A percentile compares a stretch with the other conserved stretches of the same genome.
phyloP scores from a whole-genome alignment of 441 rosid species.

The Pelargonium australe region DNA sequence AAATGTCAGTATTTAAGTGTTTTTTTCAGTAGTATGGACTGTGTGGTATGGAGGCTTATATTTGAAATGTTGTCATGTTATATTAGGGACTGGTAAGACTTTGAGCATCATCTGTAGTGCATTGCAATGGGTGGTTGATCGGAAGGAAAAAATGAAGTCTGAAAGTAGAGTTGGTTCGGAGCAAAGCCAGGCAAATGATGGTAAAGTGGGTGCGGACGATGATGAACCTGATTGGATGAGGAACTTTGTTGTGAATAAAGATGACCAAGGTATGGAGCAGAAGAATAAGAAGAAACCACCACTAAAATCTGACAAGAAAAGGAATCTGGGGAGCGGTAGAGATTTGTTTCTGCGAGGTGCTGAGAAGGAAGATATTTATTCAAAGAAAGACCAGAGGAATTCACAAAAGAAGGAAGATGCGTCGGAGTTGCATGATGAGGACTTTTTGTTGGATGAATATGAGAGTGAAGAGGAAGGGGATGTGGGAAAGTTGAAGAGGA shows the following conservation, averaged over 20 bases:
- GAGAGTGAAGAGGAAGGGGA: conserved; percentile 63
- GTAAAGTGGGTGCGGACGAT: conserved; percentile 25
- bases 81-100: conserved; percentile 85
- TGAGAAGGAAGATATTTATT: conserved; percentile 22
- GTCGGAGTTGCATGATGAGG: conserved; percentile 40
- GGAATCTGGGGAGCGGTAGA: conserved; percentile 21
- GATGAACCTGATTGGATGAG: conserved; percentile 88
- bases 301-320: conserved; percentile 29
- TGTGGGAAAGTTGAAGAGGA: conserved; percentile 47
- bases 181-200: conserved; percentile 18
- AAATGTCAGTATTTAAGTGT: background rate
- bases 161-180: conserved; percentile 21
- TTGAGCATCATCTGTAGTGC: conserved; percentile 78
- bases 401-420: conserved; percentile 25
- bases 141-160: conserved; percentile 36
- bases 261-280: conserved; percentile 23
- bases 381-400: conserved; percentile 23
- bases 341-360: conserved; percentile 19
- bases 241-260: conserved; percentile 36
- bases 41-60: background rate
- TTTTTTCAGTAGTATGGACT: background rate
- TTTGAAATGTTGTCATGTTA: background rate
- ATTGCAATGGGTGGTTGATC: conserved; percentile 76
- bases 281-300: conserved; percentile 29
- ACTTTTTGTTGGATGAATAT: conserved; percentile 74